Evolutionary conservation across 257 asterid genomes (phyloP), one percentile per base, ranked within the genome.

Genomic region (Solanum pennellii): DNA sequence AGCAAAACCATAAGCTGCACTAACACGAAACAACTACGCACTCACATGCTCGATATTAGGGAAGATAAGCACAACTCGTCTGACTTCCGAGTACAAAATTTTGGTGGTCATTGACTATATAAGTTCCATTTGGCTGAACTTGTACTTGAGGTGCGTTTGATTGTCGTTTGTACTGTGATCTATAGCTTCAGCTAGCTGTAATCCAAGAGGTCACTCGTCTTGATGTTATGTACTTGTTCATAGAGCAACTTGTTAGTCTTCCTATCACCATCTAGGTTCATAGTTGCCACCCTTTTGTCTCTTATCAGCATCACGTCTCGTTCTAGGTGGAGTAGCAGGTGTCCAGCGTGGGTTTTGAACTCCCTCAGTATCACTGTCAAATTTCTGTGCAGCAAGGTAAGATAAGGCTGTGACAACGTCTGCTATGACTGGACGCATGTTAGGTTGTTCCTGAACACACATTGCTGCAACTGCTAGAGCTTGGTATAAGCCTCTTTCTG

Each of bases 401-500:
- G 92, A 89, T 87, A 96, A 89, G 66, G 99, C 99, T 0, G 98
- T 95, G 83, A 96, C 99, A 18, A 96, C 98, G 44, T 96, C 99
- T 0, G 98, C 96, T 29, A 96, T 95, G 80, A 88, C 90, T 62
- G 99, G 99, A 2, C 98, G 93, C 90, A 94, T 68, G 85, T 89
- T 89, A 29, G 99, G 98, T 83, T 94, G 94, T 76, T 96, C 99
- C 87, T 96, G 98, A 52, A 94, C 95, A 80, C 99, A 96, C 98
- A 96, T 94, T 52, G 98, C 96, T 73, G 98, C 99, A 83, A 96
- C 90, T 8, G 98, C 94, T 35, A 96, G 94, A 15, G 98, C 98
- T 91, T 96, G 99, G 91, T 88, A 94, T 35, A 94, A 88, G 49
- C 99, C 97, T 87, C 98, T 91, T 9, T 91, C 59, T 9, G 99